A percentile compares a stretch with the other conserved stretches of the same genome.
These are phyloP conservation scores for Geranomyces variabilis DNA, from an alignment of 192 early-diverging fungal species.

Conservation along the genomic window DNA sequence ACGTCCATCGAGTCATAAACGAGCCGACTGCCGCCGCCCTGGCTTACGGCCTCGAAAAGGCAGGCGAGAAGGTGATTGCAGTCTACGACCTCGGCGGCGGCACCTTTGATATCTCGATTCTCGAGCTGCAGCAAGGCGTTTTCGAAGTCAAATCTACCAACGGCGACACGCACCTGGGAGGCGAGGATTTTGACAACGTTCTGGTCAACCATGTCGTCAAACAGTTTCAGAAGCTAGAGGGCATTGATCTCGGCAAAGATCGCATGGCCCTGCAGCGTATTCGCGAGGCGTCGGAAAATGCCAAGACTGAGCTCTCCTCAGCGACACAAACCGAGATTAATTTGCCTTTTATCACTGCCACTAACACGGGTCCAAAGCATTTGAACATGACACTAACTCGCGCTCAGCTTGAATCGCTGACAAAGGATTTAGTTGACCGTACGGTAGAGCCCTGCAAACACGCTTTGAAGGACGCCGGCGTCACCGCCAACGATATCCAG, in stretches of 20 bases:
- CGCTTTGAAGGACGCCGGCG: slow-evolving; percentile 94
- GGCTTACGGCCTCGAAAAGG: slow-evolving; percentile 85
- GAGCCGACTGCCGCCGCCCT: slow-evolving; percentile 95
- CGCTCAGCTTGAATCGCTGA: slow-evolving; percentile 84
- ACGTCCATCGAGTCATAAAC: slow-evolving; percentile 93
- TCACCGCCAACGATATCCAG: slow-evolving; percentile 77
- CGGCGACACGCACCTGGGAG: slow-evolving; percentile 84
- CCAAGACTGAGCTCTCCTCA: slow-evolving; percentile 97
- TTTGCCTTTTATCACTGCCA: slow-evolving; percentile 93
- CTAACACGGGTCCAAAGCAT: slow-evolving; percentile 92
- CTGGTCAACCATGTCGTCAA: slow-evolving; percentile 80
- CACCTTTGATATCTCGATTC: slow-evolving; percentile 98
- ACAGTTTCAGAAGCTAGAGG: slow-evolving; percentile 87
- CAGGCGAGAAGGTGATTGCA: slow-evolving; percentile 85
- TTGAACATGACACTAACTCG: slow-evolving; percentile 94
- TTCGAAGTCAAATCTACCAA: slow-evolving; percentile 99
- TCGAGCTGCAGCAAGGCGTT: slow-evolving; percentile 98
- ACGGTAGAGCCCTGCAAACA: slow-evolving; percentile 93
- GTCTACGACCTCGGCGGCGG: slow-evolving; percentile 98
- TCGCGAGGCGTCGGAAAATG: slow-evolving; percentile 97
- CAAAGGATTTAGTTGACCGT: slow-evolving; percentile 78
- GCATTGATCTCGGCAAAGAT: slow-evolving; percentile 79
- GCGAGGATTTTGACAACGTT: slow-evolving; percentile 69
- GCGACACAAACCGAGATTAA: slow-evolving; percentile 95
- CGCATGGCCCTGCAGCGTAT: slow-evolving; percentile 97